Percentiles rank a stretch among this genome's conserved stretches.
These are phyloP conservation scores for Aspergillus candidus DNA, from an alignment of 2,329 filamentous ascomycete species.

Conservation along the genomic window DNA sequence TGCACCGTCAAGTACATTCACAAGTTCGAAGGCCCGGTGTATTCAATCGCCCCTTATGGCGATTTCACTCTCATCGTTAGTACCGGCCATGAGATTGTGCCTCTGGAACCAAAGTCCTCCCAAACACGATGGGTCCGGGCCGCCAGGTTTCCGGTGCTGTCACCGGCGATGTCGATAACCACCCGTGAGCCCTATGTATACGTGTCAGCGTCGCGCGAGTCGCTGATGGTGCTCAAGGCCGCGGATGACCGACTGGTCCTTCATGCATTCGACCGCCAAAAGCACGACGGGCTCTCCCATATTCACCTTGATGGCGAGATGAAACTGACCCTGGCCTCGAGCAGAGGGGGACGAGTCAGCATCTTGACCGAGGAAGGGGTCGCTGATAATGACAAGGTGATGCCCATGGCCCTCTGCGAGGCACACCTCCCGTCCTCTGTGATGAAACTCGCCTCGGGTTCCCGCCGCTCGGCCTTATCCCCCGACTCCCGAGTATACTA, in stretches of 20 bases:
- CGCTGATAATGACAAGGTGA: conserved; percentile 25
- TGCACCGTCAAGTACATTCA: conserved; percentile 34
- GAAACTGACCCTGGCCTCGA: conserved; percentile 46
- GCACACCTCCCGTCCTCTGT: conserved; percentile 32
- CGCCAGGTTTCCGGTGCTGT: conserved; percentile 39
- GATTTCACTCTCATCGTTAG: conserved; percentile 41
- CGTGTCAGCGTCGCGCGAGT: conserved; percentile 51
- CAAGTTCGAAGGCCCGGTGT: conserved; percentile 39
- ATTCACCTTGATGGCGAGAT: conserved; percentile 34
- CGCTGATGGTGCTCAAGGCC: conserved; percentile 45
- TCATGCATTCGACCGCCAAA: conserved; percentile 29
- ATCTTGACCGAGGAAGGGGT: conserved; percentile 25
- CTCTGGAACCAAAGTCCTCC: conserved; percentile 39
- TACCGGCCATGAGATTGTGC: conserved; percentile 39
- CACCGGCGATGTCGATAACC: conserved; percentile 47
- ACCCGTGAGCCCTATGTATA: conserved; percentile 44
- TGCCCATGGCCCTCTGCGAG: conserved; percentile 25
- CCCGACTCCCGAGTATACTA: conserved; percentile 46
- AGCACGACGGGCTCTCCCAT: conserved; percentile 30
- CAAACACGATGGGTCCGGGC: conserved; percentile 37
- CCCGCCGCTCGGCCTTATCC: conserved; percentile 11
- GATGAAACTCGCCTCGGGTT: conserved; percentile 23
- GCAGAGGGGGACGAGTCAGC: conserved; percentile 48
- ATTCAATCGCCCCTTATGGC: conserved; percentile 50
- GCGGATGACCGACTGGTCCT: conserved; percentile 28